These are phyloP conservation scores for Mikania micrantha DNA, from an alignment of 129 eudicot species.

Conservation along the genomic window DNA sequence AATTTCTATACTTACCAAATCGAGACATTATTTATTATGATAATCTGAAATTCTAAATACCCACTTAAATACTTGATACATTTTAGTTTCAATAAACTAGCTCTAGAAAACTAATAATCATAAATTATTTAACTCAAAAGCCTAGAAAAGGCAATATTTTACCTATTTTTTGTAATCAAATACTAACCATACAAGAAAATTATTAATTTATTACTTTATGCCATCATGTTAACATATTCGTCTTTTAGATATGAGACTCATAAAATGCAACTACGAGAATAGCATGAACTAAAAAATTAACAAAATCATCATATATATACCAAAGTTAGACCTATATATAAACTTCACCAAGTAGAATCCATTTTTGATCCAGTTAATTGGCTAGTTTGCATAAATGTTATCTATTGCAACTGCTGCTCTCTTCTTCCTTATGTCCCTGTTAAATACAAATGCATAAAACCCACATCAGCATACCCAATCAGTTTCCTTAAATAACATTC, in stretches of 20 bases:
- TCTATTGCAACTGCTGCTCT: neutral
- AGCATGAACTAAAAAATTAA: neutral
- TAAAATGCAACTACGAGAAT: neutral
- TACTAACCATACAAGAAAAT: neutral
- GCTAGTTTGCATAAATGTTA: neutral
- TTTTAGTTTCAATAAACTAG: too few species aligned
- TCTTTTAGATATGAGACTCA: neutral
- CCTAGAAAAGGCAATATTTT: neutral
- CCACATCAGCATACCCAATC: neutral
- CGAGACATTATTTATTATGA: too few species aligned
- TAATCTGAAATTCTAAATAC: too few species aligned
- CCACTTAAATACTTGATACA: too few species aligned
- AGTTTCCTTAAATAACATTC: neutral
- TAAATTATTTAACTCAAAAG: neutral
- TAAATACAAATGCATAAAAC: neutral
- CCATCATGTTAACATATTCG: too few species aligned
- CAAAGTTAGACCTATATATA: neutral
- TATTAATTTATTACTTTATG: too few species aligned
- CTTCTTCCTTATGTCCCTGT: conserved; percentile 10
- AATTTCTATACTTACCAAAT: too few species aligned
- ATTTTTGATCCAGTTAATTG: neutral
- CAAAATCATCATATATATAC: neutral
- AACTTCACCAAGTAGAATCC: neutral
- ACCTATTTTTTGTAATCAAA: neutral
- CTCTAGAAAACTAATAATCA: neutral